phyloP scores from a whole-genome alignment of 2,329 filamentous ascomycete genomes.

The Alternaria brassicae region DNA sequence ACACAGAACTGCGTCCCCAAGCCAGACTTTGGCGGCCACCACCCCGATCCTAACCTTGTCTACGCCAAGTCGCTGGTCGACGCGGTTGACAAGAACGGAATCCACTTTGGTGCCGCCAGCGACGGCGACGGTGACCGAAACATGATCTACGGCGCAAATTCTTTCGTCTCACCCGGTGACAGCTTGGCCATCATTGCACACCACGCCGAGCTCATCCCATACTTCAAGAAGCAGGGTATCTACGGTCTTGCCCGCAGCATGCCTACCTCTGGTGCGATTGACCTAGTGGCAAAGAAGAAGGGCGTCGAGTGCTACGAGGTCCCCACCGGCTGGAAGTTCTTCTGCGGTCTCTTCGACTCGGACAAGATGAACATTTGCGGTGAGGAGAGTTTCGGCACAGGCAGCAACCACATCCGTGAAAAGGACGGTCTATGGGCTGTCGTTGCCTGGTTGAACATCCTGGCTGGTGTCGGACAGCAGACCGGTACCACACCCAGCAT shows the following conservation, averaged over 20 bases:
- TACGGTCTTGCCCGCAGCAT: slow-evolving; percentile 95
- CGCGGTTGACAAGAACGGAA: slow-evolving; percentile 85
- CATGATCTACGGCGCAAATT: slow-evolving; percentile 99
- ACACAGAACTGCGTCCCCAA: slow-evolving; percentile 92
- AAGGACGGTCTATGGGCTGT: slow-evolving; percentile 99
- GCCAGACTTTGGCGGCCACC: slow-evolving; percentile 95
- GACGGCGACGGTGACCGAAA: slow-evolving; percentile 98
- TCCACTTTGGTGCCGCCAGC: slow-evolving; percentile 95
- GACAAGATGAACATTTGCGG: slow-evolving; percentile 99
- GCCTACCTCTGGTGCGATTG: slow-evolving; percentile 95
- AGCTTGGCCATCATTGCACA: slow-evolving; percentile 98
- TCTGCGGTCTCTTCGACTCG: slow-evolving; percentile 93
- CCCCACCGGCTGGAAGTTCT: slow-evolving; percentile 98
- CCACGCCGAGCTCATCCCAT: slow-evolving; percentile 94
- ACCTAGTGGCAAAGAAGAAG: slow-evolving; percentile 94
- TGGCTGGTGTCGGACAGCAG: slow-evolving; percentile 88
- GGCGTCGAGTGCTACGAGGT: slow-evolving; percentile 93
- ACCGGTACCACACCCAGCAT: slow-evolving; percentile 86
- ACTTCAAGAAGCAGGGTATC: slow-evolving; percentile 97
- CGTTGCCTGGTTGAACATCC: slow-evolving; percentile 98
- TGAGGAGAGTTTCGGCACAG: slow-evolving; percentile 97
- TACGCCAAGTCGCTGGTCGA: slow-evolving; percentile 96
- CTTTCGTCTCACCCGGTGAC: slow-evolving; percentile 96
- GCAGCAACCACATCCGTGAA: slow-evolving; percentile 98
- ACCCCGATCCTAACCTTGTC: slow-evolving; percentile 97